These are phyloP conservation scores for Lactarius akahatsu DNA, from an alignment of 768 basidiomycete species.

Conservation along the genomic window DNA sequence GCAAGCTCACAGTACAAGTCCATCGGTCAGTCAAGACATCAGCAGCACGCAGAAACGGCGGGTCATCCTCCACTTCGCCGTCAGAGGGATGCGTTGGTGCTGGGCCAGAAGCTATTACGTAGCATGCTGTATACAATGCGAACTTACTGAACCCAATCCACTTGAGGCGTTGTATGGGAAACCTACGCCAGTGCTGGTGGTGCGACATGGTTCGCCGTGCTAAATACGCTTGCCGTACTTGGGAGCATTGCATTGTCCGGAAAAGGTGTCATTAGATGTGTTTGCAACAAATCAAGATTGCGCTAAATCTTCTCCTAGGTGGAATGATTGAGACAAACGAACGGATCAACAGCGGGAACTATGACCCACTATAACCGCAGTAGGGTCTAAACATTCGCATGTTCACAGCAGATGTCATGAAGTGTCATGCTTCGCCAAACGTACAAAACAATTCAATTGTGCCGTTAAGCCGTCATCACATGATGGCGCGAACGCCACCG, in stretches of 20 bases:
- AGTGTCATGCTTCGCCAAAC: not conserved
- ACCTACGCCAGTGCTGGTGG: not conserved
- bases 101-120: not conserved
- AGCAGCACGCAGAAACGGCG: not conserved
- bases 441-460: not conserved
- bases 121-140: not conserved
- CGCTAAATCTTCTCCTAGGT: not conserved
- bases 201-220: not conserved
- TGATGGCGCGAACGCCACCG: constrained; percentile 25
- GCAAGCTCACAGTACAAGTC: not conserved
- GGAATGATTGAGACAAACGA: not conserved
- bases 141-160: not conserved
- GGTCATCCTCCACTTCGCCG: not conserved
- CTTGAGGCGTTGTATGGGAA: not conserved
- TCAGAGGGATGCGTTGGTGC: not conserved
- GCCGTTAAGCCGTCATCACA: constrained; percentile 14
- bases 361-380: not conserved
- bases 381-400: not conserved
- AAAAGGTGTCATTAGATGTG: not conserved
- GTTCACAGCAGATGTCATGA: not conserved
- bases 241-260: not conserved
- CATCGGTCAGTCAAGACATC: not conserved
- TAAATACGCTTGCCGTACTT: not conserved
- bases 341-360: not conserved
- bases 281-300: not conserved